Conservation (phyloP, 345 rosid genomes). For the Hibiscus mutabilis region DNA sequence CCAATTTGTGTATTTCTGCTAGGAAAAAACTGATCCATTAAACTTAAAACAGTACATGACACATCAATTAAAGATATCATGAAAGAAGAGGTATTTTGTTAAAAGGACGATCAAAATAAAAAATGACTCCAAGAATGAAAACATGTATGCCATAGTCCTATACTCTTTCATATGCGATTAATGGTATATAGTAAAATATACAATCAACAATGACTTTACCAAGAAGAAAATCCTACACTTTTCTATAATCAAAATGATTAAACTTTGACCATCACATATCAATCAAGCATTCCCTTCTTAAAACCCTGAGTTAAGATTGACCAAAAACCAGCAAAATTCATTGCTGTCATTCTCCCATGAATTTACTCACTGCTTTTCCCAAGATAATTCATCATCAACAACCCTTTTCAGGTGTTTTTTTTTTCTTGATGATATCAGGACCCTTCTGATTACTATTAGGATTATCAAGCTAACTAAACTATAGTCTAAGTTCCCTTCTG, state of each 20-base stretch:
- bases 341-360: background rate
- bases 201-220: background rate
- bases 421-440: background rate
- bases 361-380: background rate
- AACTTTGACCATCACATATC: background rate
- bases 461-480: background rate
- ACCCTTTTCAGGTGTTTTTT: background rate
- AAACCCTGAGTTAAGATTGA: background rate
- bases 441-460: no score
- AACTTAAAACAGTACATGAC: background rate
- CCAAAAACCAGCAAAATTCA: background rate
- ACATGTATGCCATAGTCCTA: background rate
- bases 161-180: background rate
- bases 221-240: background rate
- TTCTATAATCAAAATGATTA: background rate
- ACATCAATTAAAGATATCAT: no score
- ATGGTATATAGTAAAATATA: background rate
- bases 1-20: constrained; percentile 7
- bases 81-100: background rate
- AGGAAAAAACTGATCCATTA: background rate
- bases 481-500: background rate
- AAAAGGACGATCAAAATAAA: background rate
- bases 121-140: background rate
- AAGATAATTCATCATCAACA: background rate
- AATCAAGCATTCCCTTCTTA: background rate